These are phyloP conservation scores for Achaetomium macrosporum DNA, from an alignment of 2,329 filamentous ascomycete genomes.

Conservation along the genomic window DNA sequence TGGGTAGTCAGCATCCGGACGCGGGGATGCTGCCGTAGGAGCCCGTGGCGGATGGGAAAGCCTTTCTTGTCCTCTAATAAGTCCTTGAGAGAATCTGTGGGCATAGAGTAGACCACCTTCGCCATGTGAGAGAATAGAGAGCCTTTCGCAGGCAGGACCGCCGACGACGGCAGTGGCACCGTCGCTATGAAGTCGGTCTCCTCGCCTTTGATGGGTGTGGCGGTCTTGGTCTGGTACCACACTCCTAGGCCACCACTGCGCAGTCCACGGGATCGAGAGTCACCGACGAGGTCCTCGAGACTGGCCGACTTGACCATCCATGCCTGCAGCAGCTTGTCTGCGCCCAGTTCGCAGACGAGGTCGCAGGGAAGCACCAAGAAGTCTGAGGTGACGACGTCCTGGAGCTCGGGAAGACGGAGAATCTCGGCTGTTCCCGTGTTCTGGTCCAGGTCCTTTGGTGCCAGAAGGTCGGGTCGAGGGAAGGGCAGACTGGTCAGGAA, in stretches of 20 bases:
- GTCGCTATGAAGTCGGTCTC: conserved; percentile 90
- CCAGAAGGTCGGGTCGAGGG: conserved; percentile 68
- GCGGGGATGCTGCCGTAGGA: conserved; percentile 68
- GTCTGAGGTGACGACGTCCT: conserved; percentile 70
- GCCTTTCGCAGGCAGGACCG: conserved; percentile 53
- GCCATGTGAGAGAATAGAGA: conserved; percentile 64
- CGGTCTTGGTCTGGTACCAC: conserved; percentile 80
- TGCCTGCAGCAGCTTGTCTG: conserved; percentile 74
- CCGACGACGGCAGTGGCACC: conserved; percentile 55
- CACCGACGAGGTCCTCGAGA: conserved; percentile 55
- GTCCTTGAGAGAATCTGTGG: conserved; percentile 84
- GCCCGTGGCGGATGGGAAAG: conserved; percentile 67
- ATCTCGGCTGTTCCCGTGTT: conserved; percentile 88
- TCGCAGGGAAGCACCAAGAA: conserved; percentile 92
- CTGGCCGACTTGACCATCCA: conserved; percentile 85
- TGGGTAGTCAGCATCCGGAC: conserved; percentile 77
- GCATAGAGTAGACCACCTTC: conserved; percentile 79
- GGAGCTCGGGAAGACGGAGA: conserved; percentile 76
- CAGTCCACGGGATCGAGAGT: conserved; percentile 34
- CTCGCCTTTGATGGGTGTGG: conserved; percentile 75
- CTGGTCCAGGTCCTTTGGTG: conserved; percentile 68
- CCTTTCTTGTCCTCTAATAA: conserved; percentile 68
- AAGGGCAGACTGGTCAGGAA: conserved; percentile 67
- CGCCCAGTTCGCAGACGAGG: conserved; percentile 81
- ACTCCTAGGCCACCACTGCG: conserved; percentile 75